Evolutionary conservation across 2,329 filamentous ascomycete species (phyloP), one percentile per base, ranked within the genome.

Genomic region (Xylaria sp.): DNA sequence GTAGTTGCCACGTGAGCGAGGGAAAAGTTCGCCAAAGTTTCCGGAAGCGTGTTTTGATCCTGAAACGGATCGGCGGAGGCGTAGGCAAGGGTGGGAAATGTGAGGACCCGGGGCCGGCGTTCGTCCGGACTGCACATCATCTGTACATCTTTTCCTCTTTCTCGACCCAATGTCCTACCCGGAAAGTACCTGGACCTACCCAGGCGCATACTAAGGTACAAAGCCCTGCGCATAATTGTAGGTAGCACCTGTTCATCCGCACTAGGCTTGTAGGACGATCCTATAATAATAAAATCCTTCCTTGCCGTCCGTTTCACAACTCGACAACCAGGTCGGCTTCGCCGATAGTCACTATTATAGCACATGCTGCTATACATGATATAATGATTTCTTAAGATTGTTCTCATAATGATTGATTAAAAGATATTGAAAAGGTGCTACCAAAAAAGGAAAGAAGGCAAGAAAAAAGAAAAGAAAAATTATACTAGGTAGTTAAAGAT

Each of bases 11-110:
- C 60, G 68, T 65, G 68, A 53, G 57, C 54, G 47, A 44, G 29
- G 21, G 37, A 16, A 58, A 12, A 44, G 23, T 35, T 27, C 37
- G 23, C 55, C 55, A n/a, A 21, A 21, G 27, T 55, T 51, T 27
- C 48, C 23, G 53, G 44, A 48, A 47, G 25, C 5, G 60, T 51
- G 54, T 6, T 57, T 32, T 32, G 21, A 51, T 54, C 50, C 66
- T 69, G 66, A 71, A 71, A 71, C 66, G 25, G 69, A 71, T 69
- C 63, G 55, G 54, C 69, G 53, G 27, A 42, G 18, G 32, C 29
- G 32, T 32, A 10, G 18, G 51, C 53, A 65, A 62, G 47, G 53
- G 40, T 50, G 44, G 23, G 29, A 42, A 60, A 47, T 63, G 53
- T 32, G 64, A 4, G 13, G 23, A 13, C 10, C 25, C 44, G 64